Base-by-base conservation (phyloP, 805 yeast genomes). In the Candida methanosorbosa region DNA sequence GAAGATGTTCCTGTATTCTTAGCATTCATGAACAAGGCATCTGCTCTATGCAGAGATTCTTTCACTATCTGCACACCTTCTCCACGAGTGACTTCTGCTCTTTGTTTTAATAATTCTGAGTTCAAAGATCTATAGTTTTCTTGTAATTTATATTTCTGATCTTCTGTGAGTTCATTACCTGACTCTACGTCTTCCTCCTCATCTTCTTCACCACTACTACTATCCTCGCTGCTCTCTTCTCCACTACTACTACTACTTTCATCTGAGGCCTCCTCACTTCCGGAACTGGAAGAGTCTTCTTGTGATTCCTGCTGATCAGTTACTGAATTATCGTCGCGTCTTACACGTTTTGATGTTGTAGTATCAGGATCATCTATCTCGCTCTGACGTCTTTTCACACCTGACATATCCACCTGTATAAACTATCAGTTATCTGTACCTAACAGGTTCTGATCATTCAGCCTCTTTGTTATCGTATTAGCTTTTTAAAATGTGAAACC, bases 1-100 rank as follows among this genome's bases (percentile, higher is more conserved):
- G 52, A 48, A 5, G 41, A 35, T 34, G 53, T 58, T 11, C 55
- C 49, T 5, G 62, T 36, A 15, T 56, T 49, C 30, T 62, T 64
- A 2, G 71, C 63, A 20, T 58, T 56, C 1, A 58, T 51, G 40
- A 72, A 78, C 15, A 75, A 50, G 1, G 49, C 48, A 40, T 78
- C 73, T 6, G 71, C 66, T n/a, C 56, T 59, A 3, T 52, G 45
- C 28, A 80, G 49, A 12, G 70, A 64, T 15, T 61, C 47, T 3
- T 63, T 49, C 2, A 77, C 80, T 15, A 66, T 47, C 12, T 54
- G 48, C 3, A 78, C 56, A 12, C 83, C 86, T 27, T 74, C 75
- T 13, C 75, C 79, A 22, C 78, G 64, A 3, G 75, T 69, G 1
- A 77, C 71, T 30, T 68, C 66, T 0, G 73, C 66, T 31, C 74